Evolutionary conservation across 179 eudicot species (phyloP).

Genomic region (Beta macrorhiza): DNA sequence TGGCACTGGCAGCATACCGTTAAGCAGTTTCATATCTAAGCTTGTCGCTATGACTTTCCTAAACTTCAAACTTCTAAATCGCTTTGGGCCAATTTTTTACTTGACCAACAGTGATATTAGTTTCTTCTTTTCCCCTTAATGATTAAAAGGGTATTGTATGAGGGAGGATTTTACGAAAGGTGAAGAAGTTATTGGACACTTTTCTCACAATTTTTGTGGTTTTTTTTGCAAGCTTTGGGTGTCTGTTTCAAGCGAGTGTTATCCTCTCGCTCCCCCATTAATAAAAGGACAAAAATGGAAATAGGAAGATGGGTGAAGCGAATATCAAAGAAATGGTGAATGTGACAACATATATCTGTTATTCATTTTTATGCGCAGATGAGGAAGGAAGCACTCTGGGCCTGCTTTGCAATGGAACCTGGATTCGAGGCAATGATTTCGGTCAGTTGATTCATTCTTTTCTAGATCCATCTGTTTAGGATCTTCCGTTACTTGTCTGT

Average conservation of each 20-base stretch:
- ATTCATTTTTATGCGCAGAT: constrained; percentile 43
- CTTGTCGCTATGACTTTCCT: neutral
- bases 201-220: neutral
- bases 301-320: neutral
- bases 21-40: neutral
- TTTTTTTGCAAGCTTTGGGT: neutral
- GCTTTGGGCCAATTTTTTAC: too few species aligned
- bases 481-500: neutral
- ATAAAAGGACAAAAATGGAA: neutral
- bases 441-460: constrained; percentile 40
- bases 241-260: neutral
- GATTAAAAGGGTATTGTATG: too few species aligned
- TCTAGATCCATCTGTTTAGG: neutral
- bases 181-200: neutral
- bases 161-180: neutral
- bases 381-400: constrained; percentile 99
- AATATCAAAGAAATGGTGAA: neutral
- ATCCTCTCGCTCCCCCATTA: neutral
- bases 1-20: neutral
- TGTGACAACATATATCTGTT: neutral
- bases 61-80: neutral
- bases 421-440: constrained; percentile 83
- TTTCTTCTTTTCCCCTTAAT: too few species aligned
- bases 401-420: constrained; percentile 94
- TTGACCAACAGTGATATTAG: too few species aligned